Evolutionary conservation across 768 basidiomycete genomes (phyloP).

Genomic region (Pleurotus djamor): DNA sequence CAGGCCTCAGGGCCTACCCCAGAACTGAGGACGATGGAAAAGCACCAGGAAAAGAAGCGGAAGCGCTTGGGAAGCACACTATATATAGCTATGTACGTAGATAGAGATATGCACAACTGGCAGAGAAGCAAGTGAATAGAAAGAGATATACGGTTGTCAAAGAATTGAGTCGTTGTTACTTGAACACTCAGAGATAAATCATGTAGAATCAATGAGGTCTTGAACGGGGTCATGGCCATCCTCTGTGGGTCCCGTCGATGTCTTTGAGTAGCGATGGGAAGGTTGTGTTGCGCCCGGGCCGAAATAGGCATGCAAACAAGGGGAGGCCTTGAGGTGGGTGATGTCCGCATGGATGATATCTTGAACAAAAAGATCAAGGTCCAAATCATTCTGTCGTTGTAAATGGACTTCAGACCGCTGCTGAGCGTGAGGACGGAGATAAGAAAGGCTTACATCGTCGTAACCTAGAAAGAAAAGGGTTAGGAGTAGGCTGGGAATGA

Average conservation of each 20-base stretch:
- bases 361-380: slow-evolving; percentile 62
- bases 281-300: slow-evolving; percentile 14
- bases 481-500: not conserved
- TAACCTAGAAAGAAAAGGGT: slow-evolving; percentile 37
- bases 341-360: slow-evolving; percentile 58
- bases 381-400: slow-evolving; percentile 70
- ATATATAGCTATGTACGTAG: too few species aligned
- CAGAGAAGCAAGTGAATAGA: too few species aligned
- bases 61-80: too few species aligned
- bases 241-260: not conserved
- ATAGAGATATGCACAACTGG: too few species aligned
- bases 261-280: not conserved
- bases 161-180: too few species aligned
- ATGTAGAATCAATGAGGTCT: not conserved
- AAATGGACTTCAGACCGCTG: not conserved
- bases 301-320: slow-evolving; percentile 48
- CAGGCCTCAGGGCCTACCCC: too few species aligned
- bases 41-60: too few species aligned
- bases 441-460: slow-evolving; percentile 43
- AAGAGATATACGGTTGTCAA: too few species aligned
- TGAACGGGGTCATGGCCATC: not conserved
- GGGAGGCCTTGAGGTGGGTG: slow-evolving; percentile 47
- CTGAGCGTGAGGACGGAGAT: not conserved
- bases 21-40: too few species aligned
- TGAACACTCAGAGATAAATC: too few species aligned